phyloP scores from a whole-genome alignment of 2,329 filamentous ascomycete genomes.

The Botryotinia narcissicola region DNA sequence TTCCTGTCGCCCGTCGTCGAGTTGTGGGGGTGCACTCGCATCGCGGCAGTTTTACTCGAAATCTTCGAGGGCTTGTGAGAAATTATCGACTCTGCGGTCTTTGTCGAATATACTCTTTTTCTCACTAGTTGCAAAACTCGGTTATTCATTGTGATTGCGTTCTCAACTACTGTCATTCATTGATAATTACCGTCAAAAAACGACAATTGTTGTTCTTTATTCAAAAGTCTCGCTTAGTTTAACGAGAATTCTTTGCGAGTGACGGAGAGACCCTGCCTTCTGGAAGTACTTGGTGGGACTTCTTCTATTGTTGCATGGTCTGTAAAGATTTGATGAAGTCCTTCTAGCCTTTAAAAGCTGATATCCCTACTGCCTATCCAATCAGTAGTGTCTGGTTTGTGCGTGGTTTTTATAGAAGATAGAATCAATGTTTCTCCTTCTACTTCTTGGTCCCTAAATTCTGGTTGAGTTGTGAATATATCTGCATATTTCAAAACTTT shows the following conservation, averaged over 20 bases:
- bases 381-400: too few species aligned
- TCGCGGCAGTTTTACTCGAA: rapidly evolving
- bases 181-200: background rate
- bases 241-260: background rate
- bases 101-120: background rate
- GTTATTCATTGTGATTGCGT: background rate
- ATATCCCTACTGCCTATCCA: too few species aligned
- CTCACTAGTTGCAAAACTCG: rapidly evolving
- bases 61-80: background rate
- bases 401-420: too few species aligned
- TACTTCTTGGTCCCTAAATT: too few species aligned
- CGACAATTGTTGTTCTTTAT: rapidly evolving
- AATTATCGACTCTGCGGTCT: rapidly evolving
- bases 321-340: too few species aligned
- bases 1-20: too few species aligned
- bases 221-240: background rate
- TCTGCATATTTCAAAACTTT: too few species aligned
- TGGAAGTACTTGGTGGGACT: rapidly evolving
- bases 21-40: too few species aligned
- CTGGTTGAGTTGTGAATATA: too few species aligned
- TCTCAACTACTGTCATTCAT: background rate
- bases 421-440: too few species aligned
- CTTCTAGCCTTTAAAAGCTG: too few species aligned
- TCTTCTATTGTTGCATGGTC: rapidly evolving
- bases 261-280: rapidly evolving